Evolutionary conservation across 2,329 filamentous ascomycete genomes (phyloP).

Genomic region (Trichoderma lentiforme): DNA sequence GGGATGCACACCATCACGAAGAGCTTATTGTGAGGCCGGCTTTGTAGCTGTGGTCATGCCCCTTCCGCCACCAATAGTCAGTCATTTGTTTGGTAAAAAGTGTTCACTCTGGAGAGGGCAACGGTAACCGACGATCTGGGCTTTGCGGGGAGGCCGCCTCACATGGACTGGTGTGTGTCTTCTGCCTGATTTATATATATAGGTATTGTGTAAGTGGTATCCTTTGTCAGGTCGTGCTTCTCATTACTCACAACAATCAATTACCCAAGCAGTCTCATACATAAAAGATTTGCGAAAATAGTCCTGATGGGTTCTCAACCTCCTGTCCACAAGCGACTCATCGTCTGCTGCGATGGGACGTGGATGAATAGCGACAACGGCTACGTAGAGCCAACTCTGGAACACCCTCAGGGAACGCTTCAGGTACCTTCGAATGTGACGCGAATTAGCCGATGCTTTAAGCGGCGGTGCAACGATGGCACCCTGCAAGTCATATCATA

Average conservation of each 20-base stretch:
- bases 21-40: neutral
- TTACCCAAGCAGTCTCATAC: neutral
- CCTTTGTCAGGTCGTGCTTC: neutral
- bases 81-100: neutral
- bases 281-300: neutral
- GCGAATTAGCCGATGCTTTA: constrained; percentile 56
- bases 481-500: constrained; percentile 59
- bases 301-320: neutral
- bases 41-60: constrained; percentile 5
- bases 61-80: neutral
- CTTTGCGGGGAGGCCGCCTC: constrained; percentile 2
- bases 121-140: neutral
- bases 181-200: neutral
- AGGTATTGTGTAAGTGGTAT: neutral
- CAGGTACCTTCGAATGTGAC: constrained; percentile 59
- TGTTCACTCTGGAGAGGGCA: neutral
- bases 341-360: constrained; percentile 53
- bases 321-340: constrained; percentile 41
- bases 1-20: neutral
- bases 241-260: neutral
- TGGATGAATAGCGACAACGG: constrained; percentile 54
- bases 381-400: constrained; percentile 39
- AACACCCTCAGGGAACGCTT: constrained; percentile 38
- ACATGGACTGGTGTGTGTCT: neutral
- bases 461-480: constrained; percentile 48